Percentiles rank a stretch among this genome's conserved stretches.
Conservation (phyloP, 2,329 filamentous ascomycete genomes). For the Xylaria sp. region DNA sequence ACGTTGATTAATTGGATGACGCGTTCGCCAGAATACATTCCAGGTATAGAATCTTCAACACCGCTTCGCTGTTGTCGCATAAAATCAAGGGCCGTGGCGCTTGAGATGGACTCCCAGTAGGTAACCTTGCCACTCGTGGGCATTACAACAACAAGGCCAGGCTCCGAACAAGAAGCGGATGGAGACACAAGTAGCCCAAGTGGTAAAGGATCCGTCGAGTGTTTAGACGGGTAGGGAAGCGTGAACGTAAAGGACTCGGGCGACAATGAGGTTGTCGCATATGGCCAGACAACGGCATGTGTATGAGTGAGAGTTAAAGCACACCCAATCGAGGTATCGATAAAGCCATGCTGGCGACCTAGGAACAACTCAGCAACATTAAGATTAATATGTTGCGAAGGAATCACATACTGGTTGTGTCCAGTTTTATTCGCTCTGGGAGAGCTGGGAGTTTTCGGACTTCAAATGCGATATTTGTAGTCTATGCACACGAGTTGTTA, state of each 20-base stretch:
- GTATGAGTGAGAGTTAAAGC: constrained; percentile 83
- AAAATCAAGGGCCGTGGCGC: constrained; percentile 83
- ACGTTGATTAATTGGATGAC: constrained; percentile 83
- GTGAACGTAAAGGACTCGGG: constrained; percentile 84
- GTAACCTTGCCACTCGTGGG: constrained; percentile 85
- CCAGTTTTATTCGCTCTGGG: constrained; percentile 78
- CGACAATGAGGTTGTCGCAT: constrained; percentile 73
- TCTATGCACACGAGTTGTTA: constrained; percentile 61
- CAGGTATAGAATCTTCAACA: constrained; percentile 78
- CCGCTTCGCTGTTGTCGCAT: constrained; percentile 84
- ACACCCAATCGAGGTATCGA: constrained; percentile 75
- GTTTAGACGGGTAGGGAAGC: constrained; percentile 77
- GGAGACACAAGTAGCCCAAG: constrained; percentile 85
- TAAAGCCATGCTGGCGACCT: constrained; percentile 74
- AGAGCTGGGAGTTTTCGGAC: constrained; percentile 86
- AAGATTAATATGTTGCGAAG: background rate
- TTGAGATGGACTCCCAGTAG: constrained; percentile 96
- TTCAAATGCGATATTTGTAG: constrained; percentile 84
- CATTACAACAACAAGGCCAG: constrained; percentile 87
- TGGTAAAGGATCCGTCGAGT: constrained; percentile 76
- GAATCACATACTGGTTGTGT: constrained; percentile 68
- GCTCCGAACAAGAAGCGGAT: constrained; percentile 80
- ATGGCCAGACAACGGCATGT: constrained; percentile 91
- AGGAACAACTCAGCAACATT: constrained; percentile 41
- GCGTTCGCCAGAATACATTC: constrained; percentile 81